Conservation (phyloP, 345 rosid species). For the Populus euphratica region DNA sequence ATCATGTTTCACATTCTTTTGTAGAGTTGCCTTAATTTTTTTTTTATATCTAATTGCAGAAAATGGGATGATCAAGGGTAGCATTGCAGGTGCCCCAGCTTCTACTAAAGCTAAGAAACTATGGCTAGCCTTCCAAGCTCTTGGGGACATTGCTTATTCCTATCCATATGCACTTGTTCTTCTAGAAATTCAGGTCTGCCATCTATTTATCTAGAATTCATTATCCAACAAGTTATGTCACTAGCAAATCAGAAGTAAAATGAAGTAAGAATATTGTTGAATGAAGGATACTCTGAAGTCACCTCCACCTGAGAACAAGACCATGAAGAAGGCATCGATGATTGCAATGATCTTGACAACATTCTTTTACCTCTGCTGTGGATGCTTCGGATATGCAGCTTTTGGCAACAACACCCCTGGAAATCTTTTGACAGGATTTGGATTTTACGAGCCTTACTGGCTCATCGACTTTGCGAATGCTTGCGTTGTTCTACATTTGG, state of each 20-base stretch:
- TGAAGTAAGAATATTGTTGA: not conserved
- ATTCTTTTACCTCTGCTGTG: constrained; percentile 15
- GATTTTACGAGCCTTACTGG: constrained; percentile 9
- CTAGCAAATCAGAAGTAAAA: not conserved
- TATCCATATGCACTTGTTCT: constrained; percentile 31
- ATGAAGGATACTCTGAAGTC: constrained; percentile 42
- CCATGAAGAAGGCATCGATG: constrained; percentile 18
- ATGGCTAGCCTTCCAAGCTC: constrained; percentile 21
- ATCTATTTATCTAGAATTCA: not conserved
- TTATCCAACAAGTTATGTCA: not conserved
- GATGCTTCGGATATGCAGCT: constrained; percentile 17
- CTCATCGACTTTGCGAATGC: constrained; percentile 3
- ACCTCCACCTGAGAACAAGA: constrained; percentile 18
- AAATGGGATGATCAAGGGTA: constrained; percentile 32
- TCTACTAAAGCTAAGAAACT: constrained; percentile 17
- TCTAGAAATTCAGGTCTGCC: constrained; percentile 38
- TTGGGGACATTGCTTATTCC: constrained; percentile 35
- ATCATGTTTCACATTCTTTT: not conserved
- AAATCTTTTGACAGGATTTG: constrained; percentile 11
- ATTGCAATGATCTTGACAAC: constrained; percentile 2
- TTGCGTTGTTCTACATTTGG: constrained; percentile 5
- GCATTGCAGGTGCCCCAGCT: constrained; percentile 27
- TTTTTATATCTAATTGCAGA: constrained; percentile 15
- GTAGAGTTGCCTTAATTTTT: not conserved
- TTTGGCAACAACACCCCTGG: constrained; percentile 6